These are phyloP conservation scores for Aspergillus funiculosus DNA, from an alignment of 495 filamentous ascomycete genomes.

Conservation along the genomic window DNA sequence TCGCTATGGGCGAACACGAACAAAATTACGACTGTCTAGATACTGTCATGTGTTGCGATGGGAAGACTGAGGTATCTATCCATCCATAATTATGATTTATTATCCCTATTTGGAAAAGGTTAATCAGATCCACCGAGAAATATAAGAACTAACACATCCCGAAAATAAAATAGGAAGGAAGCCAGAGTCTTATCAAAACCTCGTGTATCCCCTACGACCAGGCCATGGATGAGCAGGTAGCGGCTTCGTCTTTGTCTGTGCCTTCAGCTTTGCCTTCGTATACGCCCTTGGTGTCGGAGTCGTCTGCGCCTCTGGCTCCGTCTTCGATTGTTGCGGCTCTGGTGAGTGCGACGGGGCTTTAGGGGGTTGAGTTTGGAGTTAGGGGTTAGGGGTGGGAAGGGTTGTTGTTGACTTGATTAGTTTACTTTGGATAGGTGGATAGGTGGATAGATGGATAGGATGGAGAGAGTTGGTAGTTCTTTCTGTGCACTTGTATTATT, in stretches of 20 bases:
- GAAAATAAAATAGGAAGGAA: not conserved
- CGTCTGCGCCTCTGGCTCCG: no score
- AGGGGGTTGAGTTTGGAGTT: no score
- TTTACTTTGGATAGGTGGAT: no score
- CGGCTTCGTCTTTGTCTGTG: not conserved
- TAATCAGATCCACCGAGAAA: not conserved
- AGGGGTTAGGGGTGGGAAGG: no score
- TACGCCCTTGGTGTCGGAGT: no score
- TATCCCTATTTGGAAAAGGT: not conserved
- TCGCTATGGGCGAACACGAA: slow-evolving; percentile 17
- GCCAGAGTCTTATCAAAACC: slow-evolving; percentile 3
- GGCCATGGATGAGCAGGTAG: slow-evolving; percentile 17
- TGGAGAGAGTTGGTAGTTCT: no score
- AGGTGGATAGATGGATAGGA: no score
- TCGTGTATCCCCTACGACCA: slow-evolving; percentile 26
- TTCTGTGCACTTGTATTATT: no score
- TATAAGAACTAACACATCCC: no score
- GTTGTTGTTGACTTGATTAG: no score
- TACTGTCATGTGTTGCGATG: slow-evolving; percentile 32
- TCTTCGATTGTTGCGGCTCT: no score
- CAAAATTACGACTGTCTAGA: slow-evolving; percentile 19
- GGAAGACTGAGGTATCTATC: not conserved
- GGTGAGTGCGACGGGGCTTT: no score
- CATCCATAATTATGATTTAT: not conserved
- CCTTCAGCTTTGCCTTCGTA: not conserved